Evolutionary conservation across 2,329 filamentous ascomycete genomes (phyloP).

Genomic region (Arthrocladium fulminans): DNA sequence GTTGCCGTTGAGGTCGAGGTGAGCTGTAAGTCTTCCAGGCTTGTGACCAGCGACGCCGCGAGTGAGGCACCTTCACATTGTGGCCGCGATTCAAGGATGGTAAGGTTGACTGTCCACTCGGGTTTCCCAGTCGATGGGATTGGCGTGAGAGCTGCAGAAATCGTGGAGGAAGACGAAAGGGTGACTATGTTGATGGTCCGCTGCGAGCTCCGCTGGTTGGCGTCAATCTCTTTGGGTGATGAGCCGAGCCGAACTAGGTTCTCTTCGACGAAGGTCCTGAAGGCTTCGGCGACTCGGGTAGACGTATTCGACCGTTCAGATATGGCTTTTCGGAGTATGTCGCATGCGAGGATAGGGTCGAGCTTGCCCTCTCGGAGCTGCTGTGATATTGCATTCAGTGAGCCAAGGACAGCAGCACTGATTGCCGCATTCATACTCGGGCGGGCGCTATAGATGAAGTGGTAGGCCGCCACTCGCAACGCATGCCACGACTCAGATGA

Average conservation of each 20-base stretch:
- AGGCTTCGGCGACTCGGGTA: conserved; percentile 14
- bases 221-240: background rate
- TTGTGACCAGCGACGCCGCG: conserved; percentile 31
- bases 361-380: conserved; percentile 3
- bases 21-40: conserved; percentile 27
- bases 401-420: conserved; percentile 40
- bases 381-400: conserved; percentile 35
- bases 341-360: conserved; percentile 12
- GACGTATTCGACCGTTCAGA: conserved; percentile 22
- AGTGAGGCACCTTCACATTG: conserved; percentile 56
- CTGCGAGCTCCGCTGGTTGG: background rate
- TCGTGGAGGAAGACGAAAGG: conserved; percentile 55
- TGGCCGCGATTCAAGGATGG: conserved; percentile 58
- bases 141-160: conserved; percentile 29
- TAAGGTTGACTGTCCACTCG: conserved; percentile 34
- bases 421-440: conserved; percentile 58
- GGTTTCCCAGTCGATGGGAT: conserved; percentile 36
- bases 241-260: background rate
- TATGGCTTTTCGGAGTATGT: conserved; percentile 22
- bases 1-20: conserved; percentile 21
- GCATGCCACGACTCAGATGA: conserved; percentile 44
- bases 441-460: conserved; percentile 57
- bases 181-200: conserved; percentile 47
- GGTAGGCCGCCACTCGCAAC: conserved; percentile 51
- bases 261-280: conserved; percentile 5